Evolutionary conservation across 768 basidiomycete species (phyloP).

Genomic region (Goffeauzyma gilvescens): DNA sequence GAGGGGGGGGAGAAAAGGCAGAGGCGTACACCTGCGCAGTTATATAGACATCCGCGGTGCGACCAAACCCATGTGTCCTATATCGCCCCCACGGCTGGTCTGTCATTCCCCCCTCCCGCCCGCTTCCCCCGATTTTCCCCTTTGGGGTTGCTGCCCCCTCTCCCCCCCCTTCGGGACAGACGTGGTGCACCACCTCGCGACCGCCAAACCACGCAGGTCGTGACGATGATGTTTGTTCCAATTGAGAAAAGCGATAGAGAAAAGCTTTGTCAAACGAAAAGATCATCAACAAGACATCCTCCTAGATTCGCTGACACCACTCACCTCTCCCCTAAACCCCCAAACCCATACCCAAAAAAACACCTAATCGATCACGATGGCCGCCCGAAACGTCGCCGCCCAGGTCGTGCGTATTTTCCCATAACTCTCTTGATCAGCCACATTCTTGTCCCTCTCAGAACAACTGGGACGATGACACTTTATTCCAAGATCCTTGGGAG

Average conservation of each 20-base stretch:
- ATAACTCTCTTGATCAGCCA: neutral
- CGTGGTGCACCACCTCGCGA: neutral
- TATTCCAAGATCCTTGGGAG: no score
- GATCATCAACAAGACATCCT: neutral
- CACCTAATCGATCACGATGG: constrained; percentile 19
- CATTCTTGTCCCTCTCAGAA: neutral
- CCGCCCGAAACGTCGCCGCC: constrained; percentile 24
- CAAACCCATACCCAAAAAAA: neutral
- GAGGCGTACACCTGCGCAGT: no score
- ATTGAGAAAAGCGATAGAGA: neutral
- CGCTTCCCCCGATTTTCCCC: neutral
- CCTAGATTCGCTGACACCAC: neutral
- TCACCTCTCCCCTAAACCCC: neutral
- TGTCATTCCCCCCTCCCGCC: neutral
- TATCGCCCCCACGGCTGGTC: neutral
- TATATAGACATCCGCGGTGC: no score
- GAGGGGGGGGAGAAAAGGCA: no score
- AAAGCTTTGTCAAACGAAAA: neutral
- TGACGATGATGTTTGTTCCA: neutral
- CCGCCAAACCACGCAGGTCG: neutral
- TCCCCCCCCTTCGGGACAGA: neutral
- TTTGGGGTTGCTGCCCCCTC: neutral
- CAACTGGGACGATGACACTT: neutral
- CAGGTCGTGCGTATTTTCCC: constrained; percentile 22
- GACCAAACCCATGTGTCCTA: no score